phyloP scores from a whole-genome alignment of 129 eudicot genomes.

The Sambucus nigra region DNA sequence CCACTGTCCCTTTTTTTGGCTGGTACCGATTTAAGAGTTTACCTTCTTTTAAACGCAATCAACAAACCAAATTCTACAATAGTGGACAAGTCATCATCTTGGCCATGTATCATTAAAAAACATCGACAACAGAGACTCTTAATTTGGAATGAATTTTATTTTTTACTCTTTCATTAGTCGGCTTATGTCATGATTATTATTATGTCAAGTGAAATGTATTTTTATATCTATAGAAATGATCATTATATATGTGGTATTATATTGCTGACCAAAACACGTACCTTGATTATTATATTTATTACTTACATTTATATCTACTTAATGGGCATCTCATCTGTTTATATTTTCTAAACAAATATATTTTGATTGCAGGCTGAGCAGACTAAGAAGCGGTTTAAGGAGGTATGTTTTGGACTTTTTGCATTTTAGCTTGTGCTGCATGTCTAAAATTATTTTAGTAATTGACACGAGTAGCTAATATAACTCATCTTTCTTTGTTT shows the following conservation, averaged over 20 bases:
- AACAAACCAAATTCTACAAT: too few species aligned
- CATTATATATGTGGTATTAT: background rate
- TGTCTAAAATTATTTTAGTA: background rate
- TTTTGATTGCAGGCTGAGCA: conserved; percentile 52
- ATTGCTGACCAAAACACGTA: background rate
- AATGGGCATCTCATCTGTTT: background rate
- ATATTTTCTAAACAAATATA: conserved; percentile 3
- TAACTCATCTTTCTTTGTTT: too few species aligned
- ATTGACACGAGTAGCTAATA: background rate
- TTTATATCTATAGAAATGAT: background rate
- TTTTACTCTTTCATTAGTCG: too few species aligned
- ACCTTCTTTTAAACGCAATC: too few species aligned
- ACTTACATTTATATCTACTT: background rate
- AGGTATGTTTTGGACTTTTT: conserved; percentile 36
- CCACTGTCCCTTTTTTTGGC: background rate
- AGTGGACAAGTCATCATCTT: too few species aligned
- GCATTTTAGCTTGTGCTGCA: background rate
- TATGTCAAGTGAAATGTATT: background rate
- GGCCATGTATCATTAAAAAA: too few species aligned
- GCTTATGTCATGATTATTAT: background rate
- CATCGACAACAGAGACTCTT: too few species aligned
- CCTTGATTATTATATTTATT: too few species aligned
- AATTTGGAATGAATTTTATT: too few species aligned
- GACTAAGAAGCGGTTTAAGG: conserved; percentile 52
- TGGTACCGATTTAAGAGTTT: background rate